These are phyloP conservation scores for Sclerotiophoma versabilis DNA, from an alignment of 2,329 filamentous ascomycete genomes.

Conservation along the genomic window DNA sequence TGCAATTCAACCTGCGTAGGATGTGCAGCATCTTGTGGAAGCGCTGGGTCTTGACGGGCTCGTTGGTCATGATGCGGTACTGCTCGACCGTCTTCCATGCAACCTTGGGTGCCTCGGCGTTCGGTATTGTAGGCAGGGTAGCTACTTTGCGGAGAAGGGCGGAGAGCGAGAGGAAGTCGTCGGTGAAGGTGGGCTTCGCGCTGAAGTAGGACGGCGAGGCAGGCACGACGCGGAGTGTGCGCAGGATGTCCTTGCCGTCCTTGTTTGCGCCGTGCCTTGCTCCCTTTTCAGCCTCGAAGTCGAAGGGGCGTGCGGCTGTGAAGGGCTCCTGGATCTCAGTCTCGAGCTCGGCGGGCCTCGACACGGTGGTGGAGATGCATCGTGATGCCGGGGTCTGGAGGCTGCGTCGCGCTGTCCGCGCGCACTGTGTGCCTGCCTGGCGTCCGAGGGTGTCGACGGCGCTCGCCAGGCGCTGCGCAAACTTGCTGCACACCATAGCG, in stretches of 20 bases:
- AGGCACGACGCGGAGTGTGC: conserved; percentile 74
- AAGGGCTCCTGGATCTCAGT: conserved; percentile 38
- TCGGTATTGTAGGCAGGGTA: conserved; percentile 72
- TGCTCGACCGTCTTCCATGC: conserved; percentile 82
- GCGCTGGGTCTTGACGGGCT: conserved; percentile 66
- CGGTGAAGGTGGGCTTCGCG: conserved; percentile 82
- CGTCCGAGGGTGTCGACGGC: conserved; percentile 35
- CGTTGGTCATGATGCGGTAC: conserved; percentile 65
- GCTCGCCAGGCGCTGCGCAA: conserved; percentile 38
- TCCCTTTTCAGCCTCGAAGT: conserved; percentile 41
- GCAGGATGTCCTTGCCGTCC: conserved; percentile 31
- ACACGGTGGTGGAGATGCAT: conserved; percentile 44
- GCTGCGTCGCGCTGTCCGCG: conserved; percentile 29
- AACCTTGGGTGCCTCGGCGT: conserved; percentile 72
- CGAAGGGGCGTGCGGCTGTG: conserved; percentile 55
- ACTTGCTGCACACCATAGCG: conserved; percentile 43
- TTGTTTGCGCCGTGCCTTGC: conserved; percentile 2
- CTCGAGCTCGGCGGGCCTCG: conserved; percentile 34
- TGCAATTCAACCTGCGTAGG: conserved; percentile 81
- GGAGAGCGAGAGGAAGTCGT: conserved; percentile 78
- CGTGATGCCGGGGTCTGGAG: conserved; percentile 29
- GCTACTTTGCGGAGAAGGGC: conserved; percentile 75
- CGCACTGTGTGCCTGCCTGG: conserved; percentile 31
- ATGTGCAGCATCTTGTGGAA: conserved; percentile 79
- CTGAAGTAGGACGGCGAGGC: conserved; percentile 95